Conservation (phyloP, 1,284 basidiomycete genomes). For the Pterulicium gracile region DNA sequence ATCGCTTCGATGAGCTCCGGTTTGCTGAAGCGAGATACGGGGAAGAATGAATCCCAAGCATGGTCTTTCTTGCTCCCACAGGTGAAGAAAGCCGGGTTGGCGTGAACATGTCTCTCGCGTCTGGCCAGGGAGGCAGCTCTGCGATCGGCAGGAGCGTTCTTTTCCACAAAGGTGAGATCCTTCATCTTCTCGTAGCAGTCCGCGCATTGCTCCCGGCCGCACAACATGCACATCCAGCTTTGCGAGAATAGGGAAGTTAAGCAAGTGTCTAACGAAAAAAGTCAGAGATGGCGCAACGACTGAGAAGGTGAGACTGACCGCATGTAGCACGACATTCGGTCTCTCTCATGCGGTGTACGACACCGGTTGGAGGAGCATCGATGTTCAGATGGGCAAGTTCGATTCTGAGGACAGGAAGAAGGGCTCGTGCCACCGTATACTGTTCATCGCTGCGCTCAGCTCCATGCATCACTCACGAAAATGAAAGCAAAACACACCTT, state of each 20-base stretch:
- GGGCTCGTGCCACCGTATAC: constrained; percentile 57
- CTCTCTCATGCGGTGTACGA: constrained; percentile 66
- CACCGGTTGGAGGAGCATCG: constrained; percentile 25
- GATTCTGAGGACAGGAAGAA: constrained; percentile 56
- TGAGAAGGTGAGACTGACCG: constrained; percentile 37
- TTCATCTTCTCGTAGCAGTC: constrained; percentile 71
- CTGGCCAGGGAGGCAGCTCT: constrained; percentile 34
- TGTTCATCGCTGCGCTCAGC: too few species aligned
- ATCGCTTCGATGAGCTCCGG: constrained; percentile 57
- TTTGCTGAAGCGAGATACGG: constrained; percentile 68
- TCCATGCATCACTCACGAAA: too few species aligned
- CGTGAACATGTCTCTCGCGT: constrained; percentile 50
- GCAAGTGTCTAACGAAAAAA: constrained; percentile 64
- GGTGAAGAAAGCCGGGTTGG: constrained; percentile 62
- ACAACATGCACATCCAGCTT: constrained; percentile 83
- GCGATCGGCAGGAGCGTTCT: constrained; percentile 35
- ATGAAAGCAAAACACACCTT: too few species aligned
- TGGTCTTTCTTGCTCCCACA: constrained; percentile 65
- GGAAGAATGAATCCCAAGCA: constrained; percentile 55
- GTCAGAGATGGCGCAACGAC: background rate
- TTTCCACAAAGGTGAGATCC: constrained; percentile 45
- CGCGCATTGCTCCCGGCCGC: constrained; percentile 83
- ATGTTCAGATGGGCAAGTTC: constrained; percentile 58
- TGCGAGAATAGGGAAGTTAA: constrained; percentile 86
- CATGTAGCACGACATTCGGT: constrained; percentile 75